Conservation (phyloP, 495 filamentous ascomycete genomes). For the Daldinia grandis region DNA sequence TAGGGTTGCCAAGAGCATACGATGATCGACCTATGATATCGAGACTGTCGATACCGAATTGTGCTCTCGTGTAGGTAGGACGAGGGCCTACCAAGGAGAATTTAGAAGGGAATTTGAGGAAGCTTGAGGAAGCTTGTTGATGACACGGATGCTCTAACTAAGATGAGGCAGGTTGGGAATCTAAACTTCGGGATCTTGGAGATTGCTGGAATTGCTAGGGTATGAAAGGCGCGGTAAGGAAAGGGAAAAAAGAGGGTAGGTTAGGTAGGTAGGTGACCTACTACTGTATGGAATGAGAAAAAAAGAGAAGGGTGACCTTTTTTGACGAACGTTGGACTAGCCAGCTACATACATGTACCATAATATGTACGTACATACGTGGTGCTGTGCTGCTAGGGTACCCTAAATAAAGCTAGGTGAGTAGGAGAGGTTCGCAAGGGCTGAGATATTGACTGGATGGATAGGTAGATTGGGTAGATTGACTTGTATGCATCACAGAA, state of each 20-base stretch:
- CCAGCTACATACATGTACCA: constrained; percentile 16
- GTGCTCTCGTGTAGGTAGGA: constrained; percentile 5
- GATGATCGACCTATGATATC: constrained; percentile 40
- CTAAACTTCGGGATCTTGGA: constrained; percentile 21
- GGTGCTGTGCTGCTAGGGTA: constrained; percentile 22
- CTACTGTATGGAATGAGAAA: background rate
- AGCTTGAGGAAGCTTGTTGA: constrained; percentile 6
- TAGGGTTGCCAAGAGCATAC: constrained; percentile 35
- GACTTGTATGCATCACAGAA: constrained; percentile 22
- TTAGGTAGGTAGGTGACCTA: background rate
- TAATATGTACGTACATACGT: constrained; percentile 4
- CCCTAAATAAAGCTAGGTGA: constrained; percentile 36
- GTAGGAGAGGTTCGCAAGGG: constrained; percentile 30
- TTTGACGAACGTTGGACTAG: constrained; percentile 9
- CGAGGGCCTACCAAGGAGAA: background rate
- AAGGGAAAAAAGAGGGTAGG: background rate
- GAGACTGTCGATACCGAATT: constrained; percentile 24
- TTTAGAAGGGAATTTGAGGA: background rate
- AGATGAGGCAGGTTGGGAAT: constrained; percentile 35
- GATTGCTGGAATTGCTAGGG: constrained; percentile 2
- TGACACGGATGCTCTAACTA: constrained; percentile 37
- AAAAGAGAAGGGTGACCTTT: constrained; percentile 9
- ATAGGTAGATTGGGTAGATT: constrained; percentile 16
- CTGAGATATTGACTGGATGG: constrained; percentile 21
- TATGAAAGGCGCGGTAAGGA: constrained; percentile 8